These are phyloP conservation scores for Tuctoria greenei DNA, from an alignment of 176 grass and related monocot species.

Conservation along the genomic window DNA sequence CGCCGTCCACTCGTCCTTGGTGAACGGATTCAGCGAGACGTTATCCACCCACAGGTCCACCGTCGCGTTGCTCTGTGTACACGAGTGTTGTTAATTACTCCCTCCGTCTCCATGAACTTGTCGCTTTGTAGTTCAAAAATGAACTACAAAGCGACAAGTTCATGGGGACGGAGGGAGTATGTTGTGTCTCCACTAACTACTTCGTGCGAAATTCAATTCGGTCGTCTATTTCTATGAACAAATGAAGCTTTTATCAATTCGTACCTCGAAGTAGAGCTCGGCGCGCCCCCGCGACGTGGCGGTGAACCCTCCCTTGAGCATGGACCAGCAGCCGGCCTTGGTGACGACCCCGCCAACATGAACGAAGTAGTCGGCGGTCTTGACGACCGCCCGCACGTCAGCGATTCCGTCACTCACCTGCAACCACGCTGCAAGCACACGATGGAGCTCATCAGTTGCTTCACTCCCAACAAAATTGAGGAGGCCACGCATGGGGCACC, in stretches of 20 bases:
- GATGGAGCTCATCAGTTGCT: not conserved
- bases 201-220: not conserved
- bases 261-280: conserved; percentile 80
- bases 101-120: no score
- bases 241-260: not conserved
- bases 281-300: conserved; percentile 47
- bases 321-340: conserved; percentile 75
- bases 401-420: conserved; percentile 52
- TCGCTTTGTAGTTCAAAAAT: no score
- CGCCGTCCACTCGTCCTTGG: conserved; percentile 59
- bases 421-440: conserved; percentile 58
- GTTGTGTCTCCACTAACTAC: not conserved
- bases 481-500: not conserved
- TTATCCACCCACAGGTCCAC: conserved; percentile 76
- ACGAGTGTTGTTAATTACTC: not conserved
- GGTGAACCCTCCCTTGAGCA: conserved; percentile 94
- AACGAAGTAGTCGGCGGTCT: conserved; percentile 47
- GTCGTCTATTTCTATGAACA: not conserved
- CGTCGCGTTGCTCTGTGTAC: conserved; percentile 55
- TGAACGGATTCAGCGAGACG: conserved; percentile 76
- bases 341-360: conserved; percentile 49
- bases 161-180: no score
- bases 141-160: no score
- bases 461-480: not conserved
- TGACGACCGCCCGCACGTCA: conserved; percentile 58